These are phyloP conservation scores for Carnegiea gigantea DNA, from an alignment of 179 eudicot genomes.

Conservation along the genomic window DNA sequence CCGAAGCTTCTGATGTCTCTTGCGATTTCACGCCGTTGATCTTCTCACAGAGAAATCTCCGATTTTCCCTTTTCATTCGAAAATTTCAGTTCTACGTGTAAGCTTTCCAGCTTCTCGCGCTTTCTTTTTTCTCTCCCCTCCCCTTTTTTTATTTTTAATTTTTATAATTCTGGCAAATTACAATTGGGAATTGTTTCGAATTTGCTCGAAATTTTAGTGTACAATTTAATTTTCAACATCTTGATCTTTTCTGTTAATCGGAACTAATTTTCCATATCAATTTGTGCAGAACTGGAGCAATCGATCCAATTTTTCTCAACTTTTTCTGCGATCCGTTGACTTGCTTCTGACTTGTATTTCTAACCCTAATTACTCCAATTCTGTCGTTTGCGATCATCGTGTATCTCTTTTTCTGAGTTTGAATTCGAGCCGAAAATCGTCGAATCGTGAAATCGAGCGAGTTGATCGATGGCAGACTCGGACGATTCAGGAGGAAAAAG, in stretches of 20 bases:
- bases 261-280: background rate
- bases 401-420: background rate
- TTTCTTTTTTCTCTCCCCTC: background rate
- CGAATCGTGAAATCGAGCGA: background rate
- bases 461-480: conserved; percentile 48
- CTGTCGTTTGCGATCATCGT: background rate
- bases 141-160: background rate
- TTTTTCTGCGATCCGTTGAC: background rate
- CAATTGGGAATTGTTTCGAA: background rate
- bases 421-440: background rate
- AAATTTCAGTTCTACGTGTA: background rate
- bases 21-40: conserved; percentile 11
- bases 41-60: background rate
- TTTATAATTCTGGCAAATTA: background rate
- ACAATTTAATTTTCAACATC: no score
- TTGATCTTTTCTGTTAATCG: no score
- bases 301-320: background rate
- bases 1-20: conserved; percentile 16
- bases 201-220: background rate
- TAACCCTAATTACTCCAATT: background rate
- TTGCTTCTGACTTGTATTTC: background rate
- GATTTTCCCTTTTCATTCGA: background rate
- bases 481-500: conserved; percentile 59
- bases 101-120: background rate
- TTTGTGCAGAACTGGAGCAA: background rate